Evolutionary conservation across 306 rosid genomes (phyloP).

Genomic region (Hippophae tibetana): DNA sequence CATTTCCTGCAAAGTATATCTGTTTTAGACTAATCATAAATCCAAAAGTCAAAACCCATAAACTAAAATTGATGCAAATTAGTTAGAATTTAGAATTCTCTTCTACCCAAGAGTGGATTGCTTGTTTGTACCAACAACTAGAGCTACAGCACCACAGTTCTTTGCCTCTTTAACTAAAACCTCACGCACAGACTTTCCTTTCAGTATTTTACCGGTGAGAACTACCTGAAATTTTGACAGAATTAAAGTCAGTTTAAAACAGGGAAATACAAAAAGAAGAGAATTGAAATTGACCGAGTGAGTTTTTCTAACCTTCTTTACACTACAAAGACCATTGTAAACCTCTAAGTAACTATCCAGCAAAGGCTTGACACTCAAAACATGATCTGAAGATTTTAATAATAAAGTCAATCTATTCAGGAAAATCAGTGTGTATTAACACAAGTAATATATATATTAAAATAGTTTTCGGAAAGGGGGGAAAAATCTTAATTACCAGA

Average conservation of each 20-base stretch:
- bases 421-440: not conserved
- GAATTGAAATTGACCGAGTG: not conserved
- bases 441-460: not conserved
- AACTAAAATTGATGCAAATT: constrained; percentile 5
- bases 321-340: constrained; percentile 52
- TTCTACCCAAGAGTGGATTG: constrained; percentile 43
- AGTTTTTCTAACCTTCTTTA: constrained; percentile 41
- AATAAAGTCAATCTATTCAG: no score
- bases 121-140: constrained; percentile 53
- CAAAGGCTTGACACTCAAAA: constrained; percentile 32
- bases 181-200: constrained; percentile 44
- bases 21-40: constrained; percentile 23
- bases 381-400: constrained; percentile 24
- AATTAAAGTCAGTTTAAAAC: not conserved
- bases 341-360: constrained; percentile 61
- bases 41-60: not conserved
- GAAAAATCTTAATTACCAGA: constrained; percentile 29
- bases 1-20: constrained; percentile 38
- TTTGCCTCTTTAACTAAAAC: constrained; percentile 67
- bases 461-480: not conserved
- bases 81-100: not conserved
- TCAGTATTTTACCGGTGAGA: constrained; percentile 44
- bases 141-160: constrained; percentile 44
- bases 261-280: constrained; percentile 3
- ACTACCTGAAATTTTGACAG: constrained; percentile 44